phyloP scores from a whole-genome alignment of 371 early-diverging fungal species.

The Rhizopus stolonifer region DNA sequence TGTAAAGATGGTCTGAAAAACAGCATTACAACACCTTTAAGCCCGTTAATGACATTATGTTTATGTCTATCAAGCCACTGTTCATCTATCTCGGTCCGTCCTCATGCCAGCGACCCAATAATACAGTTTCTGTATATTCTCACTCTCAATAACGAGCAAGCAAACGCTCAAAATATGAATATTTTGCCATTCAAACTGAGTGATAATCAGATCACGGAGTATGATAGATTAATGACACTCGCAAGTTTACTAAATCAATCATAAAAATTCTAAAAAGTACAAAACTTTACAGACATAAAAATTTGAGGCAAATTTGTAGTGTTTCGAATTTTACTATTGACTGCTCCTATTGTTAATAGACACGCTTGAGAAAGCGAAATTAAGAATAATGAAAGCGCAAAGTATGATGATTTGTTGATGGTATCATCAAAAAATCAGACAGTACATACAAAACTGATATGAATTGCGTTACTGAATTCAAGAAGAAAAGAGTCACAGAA shows the following conservation, averaged over 20 bases:
- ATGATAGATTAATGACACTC: conserved; percentile 4
- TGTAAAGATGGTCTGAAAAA: conserved; percentile 1
- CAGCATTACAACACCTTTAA: conserved; percentile 2
- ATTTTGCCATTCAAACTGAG: not conserved
- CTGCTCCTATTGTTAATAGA: not conserved
- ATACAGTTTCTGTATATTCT: not conserved
- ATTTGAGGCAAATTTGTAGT: no score
- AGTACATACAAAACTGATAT: conserved; percentile 7
- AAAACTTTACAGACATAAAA: no score
- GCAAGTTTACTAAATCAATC: conserved; percentile 5
- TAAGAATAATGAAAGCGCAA: not conserved
- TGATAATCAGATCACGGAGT: not conserved
- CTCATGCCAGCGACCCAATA: not conserved
- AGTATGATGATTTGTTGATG: conserved; percentile 7
- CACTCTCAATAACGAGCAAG: not conserved
- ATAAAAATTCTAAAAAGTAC: no score
- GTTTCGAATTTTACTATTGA: no score
- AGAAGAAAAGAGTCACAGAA: conserved; percentile 2
- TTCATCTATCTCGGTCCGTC: not conserved
- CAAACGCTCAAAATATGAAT: not conserved
- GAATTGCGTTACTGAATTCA: conserved; percentile 10
- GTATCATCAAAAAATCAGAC: not conserved
- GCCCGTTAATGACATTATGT: conserved; percentile 2
- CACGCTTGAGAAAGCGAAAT: not conserved
- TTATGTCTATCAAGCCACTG: conserved; percentile 1